Evolutionary conservation across 768 basidiomycete genomes (phyloP).

Genomic region (Erythrobasidium yunnanense): DNA sequence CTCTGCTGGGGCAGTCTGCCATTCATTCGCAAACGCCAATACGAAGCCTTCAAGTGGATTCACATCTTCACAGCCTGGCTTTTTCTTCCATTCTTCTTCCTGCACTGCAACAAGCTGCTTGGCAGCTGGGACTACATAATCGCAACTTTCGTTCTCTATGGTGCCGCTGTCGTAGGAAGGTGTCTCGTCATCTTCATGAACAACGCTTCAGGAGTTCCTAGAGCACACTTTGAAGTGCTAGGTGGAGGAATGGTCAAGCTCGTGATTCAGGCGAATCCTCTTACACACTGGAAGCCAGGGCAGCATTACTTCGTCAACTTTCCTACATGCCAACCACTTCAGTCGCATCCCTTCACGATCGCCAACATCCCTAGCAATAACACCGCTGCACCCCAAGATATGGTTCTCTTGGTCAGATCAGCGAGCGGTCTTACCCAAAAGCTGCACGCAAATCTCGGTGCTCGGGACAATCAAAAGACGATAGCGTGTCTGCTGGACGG

Average conservation of each 20-base stretch:
- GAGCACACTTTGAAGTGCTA: slow-evolving; percentile 31
- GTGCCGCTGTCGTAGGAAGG: slow-evolving; percentile 31
- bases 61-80: slow-evolving; percentile 35
- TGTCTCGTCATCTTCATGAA: slow-evolving; percentile 35
- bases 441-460: slow-evolving; percentile 4
- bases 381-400: slow-evolving; percentile 21
- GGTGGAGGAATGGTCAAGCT: slow-evolving; percentile 33
- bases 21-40: slow-evolving; percentile 28
- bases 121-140: slow-evolving; percentile 36
- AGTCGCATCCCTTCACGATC: slow-evolving; percentile 38
- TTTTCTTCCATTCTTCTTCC: slow-evolving; percentile 38
- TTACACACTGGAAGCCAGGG: slow-evolving; percentile 34
- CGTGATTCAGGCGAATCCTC: slow-evolving; percentile 20
- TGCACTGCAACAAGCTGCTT: slow-evolving; percentile 36
- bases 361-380: slow-evolving; percentile 27
- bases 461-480: not conserved
- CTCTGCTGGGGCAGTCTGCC: slow-evolving; percentile 34
- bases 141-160: slow-evolving; percentile 34
- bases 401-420: slow-evolving; percentile 23
- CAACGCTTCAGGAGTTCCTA: slow-evolving; percentile 32
- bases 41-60: slow-evolving; percentile 36
- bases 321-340: slow-evolving; percentile 31
- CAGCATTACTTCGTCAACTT: slow-evolving; percentile 39
- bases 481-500: slow-evolving; percentile 37
- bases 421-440: slow-evolving; percentile 2